Evolutionary conservation across 768 basidiomycete genomes (phyloP).

Genomic region (Amyloporia xantha): DNA sequence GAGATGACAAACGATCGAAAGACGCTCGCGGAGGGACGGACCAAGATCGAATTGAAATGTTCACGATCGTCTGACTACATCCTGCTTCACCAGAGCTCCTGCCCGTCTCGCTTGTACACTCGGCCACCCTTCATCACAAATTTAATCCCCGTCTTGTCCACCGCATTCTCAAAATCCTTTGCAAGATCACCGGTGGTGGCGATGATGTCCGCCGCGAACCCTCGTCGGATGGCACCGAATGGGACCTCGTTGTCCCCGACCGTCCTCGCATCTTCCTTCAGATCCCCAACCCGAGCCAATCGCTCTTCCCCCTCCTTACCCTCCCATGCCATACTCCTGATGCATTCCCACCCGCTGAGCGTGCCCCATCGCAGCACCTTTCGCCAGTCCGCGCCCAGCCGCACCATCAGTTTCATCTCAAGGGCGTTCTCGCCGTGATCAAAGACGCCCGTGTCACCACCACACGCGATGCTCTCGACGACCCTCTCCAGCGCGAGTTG

Average conservation of each 20-base stretch:
- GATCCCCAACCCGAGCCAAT: slow-evolving; percentile 21
- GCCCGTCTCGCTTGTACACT: slow-evolving; percentile 37
- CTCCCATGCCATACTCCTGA: slow-evolving; percentile 44
- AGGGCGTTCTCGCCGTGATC: slow-evolving; percentile 52
- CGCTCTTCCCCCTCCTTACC: slow-evolving; percentile 21
- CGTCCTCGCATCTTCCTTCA: slow-evolving; percentile 20
- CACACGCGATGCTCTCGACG: slow-evolving; percentile 47
- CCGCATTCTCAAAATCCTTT: slow-evolving; percentile 36
- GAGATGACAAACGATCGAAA: no score
- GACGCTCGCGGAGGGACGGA: background rate
- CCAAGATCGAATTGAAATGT: no score
- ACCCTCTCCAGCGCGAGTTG: slow-evolving; percentile 34
- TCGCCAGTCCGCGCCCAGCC: slow-evolving; percentile 45
- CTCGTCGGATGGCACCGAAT: slow-evolving; percentile 46
- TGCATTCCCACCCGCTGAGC: slow-evolving; percentile 50
- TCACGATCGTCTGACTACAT: background rate
- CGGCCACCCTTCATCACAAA: slow-evolving; percentile 57
- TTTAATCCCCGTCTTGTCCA: slow-evolving; percentile 38
- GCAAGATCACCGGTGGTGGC: slow-evolving; percentile 31
- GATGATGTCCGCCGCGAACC: slow-evolving; percentile 50
- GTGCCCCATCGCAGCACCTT: slow-evolving; percentile 52
- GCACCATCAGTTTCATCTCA: slow-evolving; percentile 56
- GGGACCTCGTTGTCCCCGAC: slow-evolving; percentile 45
- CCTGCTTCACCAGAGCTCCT: no score
- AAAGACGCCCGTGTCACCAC: slow-evolving; percentile 62